phyloP scores from a whole-genome alignment of 163 green algal species.

The Scenedesmus sp. region DNA sequence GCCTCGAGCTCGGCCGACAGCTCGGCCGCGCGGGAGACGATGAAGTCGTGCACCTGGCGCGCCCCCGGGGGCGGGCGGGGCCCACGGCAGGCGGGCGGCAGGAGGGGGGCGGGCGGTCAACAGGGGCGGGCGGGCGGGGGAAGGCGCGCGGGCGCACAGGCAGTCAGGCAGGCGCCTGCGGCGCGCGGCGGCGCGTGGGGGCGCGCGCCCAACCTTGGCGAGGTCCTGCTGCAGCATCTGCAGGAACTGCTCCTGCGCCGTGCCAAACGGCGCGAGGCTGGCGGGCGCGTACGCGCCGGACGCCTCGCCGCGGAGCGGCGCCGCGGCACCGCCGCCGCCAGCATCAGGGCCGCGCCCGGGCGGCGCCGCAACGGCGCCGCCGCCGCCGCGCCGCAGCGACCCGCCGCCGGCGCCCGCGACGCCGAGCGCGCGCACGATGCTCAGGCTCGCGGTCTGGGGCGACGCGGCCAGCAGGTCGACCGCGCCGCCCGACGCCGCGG shows the following conservation, averaged over 20 bases:
- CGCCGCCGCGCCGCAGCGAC: not conserved
- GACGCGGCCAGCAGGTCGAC: not conserved
- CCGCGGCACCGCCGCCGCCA: not conserved
- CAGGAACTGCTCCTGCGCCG: conserved; percentile 24
- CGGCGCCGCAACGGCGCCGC: not conserved
- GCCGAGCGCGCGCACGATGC: not conserved
- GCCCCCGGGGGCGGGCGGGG: too few relatives aligned
- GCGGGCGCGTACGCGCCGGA: not conserved
- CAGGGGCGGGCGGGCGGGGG: too few relatives aligned
- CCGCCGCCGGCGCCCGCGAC: not conserved
- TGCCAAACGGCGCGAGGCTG: not conserved
- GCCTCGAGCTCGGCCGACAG: not conserved
- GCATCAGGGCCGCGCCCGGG: too few relatives aligned
- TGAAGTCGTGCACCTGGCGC: conserved; percentile 22
- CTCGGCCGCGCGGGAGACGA: not conserved
- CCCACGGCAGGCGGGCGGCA: not conserved
- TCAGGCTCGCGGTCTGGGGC: conserved; percentile 25
- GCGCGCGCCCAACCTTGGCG: conserved; percentile 7
- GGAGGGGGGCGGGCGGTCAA: too few relatives aligned
- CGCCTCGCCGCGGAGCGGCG: not conserved
- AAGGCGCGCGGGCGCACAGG: not conserved
- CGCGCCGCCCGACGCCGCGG: not conserved
- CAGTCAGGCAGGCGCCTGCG: not conserved
- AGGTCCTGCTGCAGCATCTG: conserved; percentile 36
- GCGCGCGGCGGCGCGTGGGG: too few relatives aligned